Base-by-base conservation (phyloP, 495 filamentous ascomycete genomes). In the Aspergillus steynii region DNA sequence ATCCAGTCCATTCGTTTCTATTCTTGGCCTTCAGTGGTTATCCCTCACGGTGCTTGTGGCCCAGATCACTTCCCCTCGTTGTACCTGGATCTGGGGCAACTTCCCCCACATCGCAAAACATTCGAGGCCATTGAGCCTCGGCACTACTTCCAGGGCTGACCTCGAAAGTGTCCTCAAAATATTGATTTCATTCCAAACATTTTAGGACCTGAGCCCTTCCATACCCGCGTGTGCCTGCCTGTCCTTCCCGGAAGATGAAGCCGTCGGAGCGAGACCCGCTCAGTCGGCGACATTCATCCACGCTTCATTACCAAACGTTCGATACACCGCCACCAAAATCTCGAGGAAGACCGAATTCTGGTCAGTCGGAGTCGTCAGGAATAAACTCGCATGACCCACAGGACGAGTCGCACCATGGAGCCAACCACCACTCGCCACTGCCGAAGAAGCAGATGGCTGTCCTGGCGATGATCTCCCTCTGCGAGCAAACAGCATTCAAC, bases 401-500 rank as follows among this genome's bases (percentile, higher is more conserved):
- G 32, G 50, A 71, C 62, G 63, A 66, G 7, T 63, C 67, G 2
- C 54, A 70, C 61, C 61, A 82, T 61, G 74, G 80, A 59, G 74
- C 61, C 55, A 65, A 55, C 59, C 65, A 59, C 8, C 71, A 81
- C 32, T 90, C 91, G 0, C 91, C 93, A 0, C 77, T 97, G 28
- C 95, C 95, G 1, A 88, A 83, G 65, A 88, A 78, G 67, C 96
- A 98, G 73, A 87, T 99, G 55, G 80, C 83, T 5, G 85, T 97
- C 2, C 80, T 99, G 29, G 95, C 93, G 2, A 74, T 98, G 63
- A 90, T 99, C 51, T 92, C 93, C 3, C 81, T 99, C 25, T 88
- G 90, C 34, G 95, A 99, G 65, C 95, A 99, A 76, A 97, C 96
- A 0, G 95, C 95, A 1, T 84, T 99, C 66, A 98, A 99, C 68